Conservation (phyloP, 2,329 filamentous ascomycete species). For the Diaporthe australafricana region DNA sequence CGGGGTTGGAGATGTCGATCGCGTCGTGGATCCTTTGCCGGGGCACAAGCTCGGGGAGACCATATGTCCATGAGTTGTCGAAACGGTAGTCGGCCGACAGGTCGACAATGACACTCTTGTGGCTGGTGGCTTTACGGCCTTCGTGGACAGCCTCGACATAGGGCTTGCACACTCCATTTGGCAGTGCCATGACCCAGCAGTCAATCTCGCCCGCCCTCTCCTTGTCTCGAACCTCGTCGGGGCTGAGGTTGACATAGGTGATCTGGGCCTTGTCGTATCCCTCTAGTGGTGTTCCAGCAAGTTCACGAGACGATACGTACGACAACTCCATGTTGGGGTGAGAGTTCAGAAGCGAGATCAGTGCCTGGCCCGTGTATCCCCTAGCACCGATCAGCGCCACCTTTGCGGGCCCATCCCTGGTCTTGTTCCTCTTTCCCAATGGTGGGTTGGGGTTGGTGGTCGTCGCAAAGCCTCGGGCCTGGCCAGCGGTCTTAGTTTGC, state of each 20-base stretch:
- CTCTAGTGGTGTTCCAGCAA: slow-evolving; percentile 86
- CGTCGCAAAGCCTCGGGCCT: slow-evolving; percentile 64
- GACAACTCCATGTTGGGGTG: slow-evolving; percentile 92
- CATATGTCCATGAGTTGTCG: slow-evolving; percentile 87
- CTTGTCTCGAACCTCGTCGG: slow-evolving; percentile 88
- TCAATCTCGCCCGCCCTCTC: slow-evolving; percentile 87
- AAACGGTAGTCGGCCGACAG: slow-evolving; percentile 98
- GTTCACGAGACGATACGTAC: slow-evolving; percentile 93
- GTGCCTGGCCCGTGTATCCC: slow-evolving; percentile 92
- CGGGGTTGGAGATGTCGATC: slow-evolving; percentile 89
- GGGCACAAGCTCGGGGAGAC: slow-evolving; percentile 86
- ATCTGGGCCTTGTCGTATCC: slow-evolving; percentile 94
- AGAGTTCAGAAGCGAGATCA: slow-evolving; percentile 86
- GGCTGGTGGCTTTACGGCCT: slow-evolving; percentile 63
- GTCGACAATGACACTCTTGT: slow-evolving; percentile 85
- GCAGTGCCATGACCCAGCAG: slow-evolving; percentile 97
- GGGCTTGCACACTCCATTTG: slow-evolving; percentile 94
- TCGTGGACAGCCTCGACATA: slow-evolving; percentile 90
- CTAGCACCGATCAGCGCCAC: slow-evolving; percentile 91
- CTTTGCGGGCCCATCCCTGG: slow-evolving; percentile 81
- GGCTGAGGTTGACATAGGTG: slow-evolving; percentile 88
- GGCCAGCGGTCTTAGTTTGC: slow-evolving; percentile 29
- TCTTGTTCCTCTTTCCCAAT: slow-evolving; percentile 87
- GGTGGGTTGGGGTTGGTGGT: slow-evolving; percentile 91
- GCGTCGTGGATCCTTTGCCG: slow-evolving; percentile 81